A percentile compares a stretch with the other conserved stretches of the same genome.
Conservation (phyloP, 306 rosid species). For the Quercus variabilis region DNA sequence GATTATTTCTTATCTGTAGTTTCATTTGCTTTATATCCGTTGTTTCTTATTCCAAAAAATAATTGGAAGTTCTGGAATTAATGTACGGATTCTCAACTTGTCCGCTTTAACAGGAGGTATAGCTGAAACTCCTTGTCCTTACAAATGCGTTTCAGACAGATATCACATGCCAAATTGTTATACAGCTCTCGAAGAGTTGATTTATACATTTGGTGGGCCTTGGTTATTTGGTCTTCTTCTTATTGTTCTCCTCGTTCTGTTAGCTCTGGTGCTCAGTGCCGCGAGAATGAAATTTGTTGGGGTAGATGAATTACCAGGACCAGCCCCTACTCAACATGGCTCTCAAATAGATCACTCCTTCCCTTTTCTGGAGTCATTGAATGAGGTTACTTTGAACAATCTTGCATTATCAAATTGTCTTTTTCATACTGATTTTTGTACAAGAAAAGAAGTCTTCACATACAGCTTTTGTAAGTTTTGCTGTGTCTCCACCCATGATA, state of each 20-base stretch:
- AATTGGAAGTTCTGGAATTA: slow-evolving; percentile 1
- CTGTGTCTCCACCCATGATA: slow-evolving; percentile 1
- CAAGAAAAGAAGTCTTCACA: slow-evolving; percentile 7
- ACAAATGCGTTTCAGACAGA: slow-evolving; percentile 86
- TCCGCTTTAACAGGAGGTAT: slow-evolving; percentile 66
- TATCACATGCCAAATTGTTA: slow-evolving; percentile 96
- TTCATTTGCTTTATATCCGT: slow-evolving; percentile 4
- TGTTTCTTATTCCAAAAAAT: background rate
- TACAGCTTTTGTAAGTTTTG: background rate
- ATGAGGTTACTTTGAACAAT: slow-evolving; percentile 65
- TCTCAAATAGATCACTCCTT: slow-evolving; percentile 97
- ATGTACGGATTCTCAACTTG: background rate
- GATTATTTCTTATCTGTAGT: background rate
- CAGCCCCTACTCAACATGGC: slow-evolving; percentile 93
- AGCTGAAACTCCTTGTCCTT: slow-evolving; percentile 84
- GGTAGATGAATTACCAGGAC: slow-evolving; percentile 89
- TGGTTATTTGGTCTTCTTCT: slow-evolving; percentile 93
- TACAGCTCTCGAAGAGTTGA: slow-evolving; percentile 94
- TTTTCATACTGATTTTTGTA: slow-evolving; percentile 9
- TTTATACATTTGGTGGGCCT: slow-evolving; percentile 96
- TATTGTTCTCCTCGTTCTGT: slow-evolving; percentile 71
- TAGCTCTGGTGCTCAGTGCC: slow-evolving; percentile 92
- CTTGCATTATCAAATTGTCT: background rate
- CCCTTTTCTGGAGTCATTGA: slow-evolving; percentile 92
- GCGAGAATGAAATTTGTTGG: slow-evolving; percentile 96